Evolutionary conservation across 2,329 filamentous ascomycete genomes (phyloP), one percentile per base, ranked within the genome.

Genomic region (Ophiocordyceps sinensis): DNA sequence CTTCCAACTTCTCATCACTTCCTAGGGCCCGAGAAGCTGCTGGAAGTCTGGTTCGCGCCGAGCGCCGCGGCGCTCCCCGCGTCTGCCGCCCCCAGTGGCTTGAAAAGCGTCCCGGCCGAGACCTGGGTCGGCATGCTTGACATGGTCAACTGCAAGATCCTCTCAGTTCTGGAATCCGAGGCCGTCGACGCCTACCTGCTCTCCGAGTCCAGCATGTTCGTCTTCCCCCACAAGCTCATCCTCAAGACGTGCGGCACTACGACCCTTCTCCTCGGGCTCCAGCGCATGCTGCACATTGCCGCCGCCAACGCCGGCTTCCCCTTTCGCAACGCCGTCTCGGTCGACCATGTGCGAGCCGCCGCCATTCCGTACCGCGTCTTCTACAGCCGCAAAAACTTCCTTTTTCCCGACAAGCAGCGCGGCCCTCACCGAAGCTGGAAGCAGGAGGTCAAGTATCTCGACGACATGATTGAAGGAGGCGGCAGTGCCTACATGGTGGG

Each of bases 141-240:
- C 59, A 74, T 95, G 57, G 91, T 98, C 65, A 94, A 95, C 61
- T 98, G 91, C 79, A 91, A 98, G 68, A 87, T 98, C 42, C 72
- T 98, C 42, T 98, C 91, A 4, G 82, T 94, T 47, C 77, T 98
- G 48, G 81, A 89, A 58, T 94, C 89, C 21, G 87, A 94, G 48
- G 81, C 89, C 57, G 83, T 96, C 53, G 91, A 98, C 58, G 89
- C 91, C 49, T 98, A 98, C 59, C 77, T 98, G 7, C 73, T 98
- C 42, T 98, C 91, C 47, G 91, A 98, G 67, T 96, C 91, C 34
- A 96, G 91, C 82, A 94, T 98, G 88, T 98, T 98, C 60, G 86
- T 98, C 53, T 98, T 94, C 63, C 87, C 88, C n/a, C 91, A 98
- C 75, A 98, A 98, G 72, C 75, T 98, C 48, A 94, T 98, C 45